phyloP scores from a whole-genome alignment of 2,329 filamentous ascomycete species.

The Apiospora malaysiana region DNA sequence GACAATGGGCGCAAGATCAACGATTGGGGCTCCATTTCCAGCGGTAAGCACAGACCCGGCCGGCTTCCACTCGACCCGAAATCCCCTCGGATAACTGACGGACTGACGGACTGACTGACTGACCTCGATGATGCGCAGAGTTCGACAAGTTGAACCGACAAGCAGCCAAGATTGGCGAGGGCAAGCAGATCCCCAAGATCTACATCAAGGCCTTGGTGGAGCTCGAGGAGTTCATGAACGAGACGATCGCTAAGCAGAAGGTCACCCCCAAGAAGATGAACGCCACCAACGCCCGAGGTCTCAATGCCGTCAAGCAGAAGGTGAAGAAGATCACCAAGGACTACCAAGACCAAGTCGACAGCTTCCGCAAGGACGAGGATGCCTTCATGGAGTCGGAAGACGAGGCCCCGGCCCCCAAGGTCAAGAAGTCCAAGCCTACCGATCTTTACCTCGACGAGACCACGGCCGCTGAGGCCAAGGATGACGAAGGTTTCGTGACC shows the following conservation, averaged over 20 bases:
- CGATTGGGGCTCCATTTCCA: constrained; percentile 93
- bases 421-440: constrained; percentile 59
- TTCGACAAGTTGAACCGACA: constrained; percentile 95
- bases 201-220: constrained; percentile 95
- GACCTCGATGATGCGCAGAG: constrained; percentile 58
- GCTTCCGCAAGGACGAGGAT: constrained; percentile 84
- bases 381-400: constrained; percentile 86
- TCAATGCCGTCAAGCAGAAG: constrained; percentile 97
- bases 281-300: constrained; percentile 87
- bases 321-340: constrained; percentile 99
- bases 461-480: constrained; percentile 47
- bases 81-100: constrained; percentile 5
- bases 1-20: constrained; percentile 98
- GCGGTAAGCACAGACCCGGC: constrained; percentile 64
- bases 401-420: constrained; percentile 64
- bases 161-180: constrained; percentile 76
- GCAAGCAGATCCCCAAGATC: constrained; percentile 82
- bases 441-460: constrained; percentile 52
- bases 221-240: constrained; percentile 92
- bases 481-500: constrained; percentile 86
- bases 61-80: not conserved
- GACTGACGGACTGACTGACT: constrained; percentile 9
- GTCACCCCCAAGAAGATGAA: constrained; percentile 98
- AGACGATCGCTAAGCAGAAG: constrained; percentile 94
- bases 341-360: constrained; percentile 84